Conservation (phyloP, 2,329 filamentous ascomycete species). For the Botrytis cinerea region DNA sequence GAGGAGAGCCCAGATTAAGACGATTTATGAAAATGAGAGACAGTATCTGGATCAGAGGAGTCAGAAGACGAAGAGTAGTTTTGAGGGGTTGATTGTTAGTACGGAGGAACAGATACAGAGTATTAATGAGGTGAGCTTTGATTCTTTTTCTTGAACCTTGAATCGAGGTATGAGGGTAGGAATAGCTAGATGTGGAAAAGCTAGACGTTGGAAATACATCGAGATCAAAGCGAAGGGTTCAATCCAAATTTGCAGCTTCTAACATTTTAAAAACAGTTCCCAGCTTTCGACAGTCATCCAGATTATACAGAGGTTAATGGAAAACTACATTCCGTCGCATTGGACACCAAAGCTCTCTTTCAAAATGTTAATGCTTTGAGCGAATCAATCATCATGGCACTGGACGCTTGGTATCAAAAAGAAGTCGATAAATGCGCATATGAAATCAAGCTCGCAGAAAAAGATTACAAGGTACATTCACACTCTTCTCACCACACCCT, state of each 20-base stretch:
- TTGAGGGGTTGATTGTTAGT: conserved; percentile 24
- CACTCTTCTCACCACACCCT: too few species aligned
- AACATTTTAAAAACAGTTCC: conserved; percentile 7
- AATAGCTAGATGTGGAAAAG: not conserved
- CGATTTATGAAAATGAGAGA: conserved; percentile 24
- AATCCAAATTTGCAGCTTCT: not conserved
- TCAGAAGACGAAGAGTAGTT: conserved; percentile 24
- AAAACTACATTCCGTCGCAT: conserved; percentile 20
- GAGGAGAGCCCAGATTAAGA: conserved; percentile 17
- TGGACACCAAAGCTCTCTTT: conserved; percentile 24
- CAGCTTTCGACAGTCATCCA: conserved; percentile 25
- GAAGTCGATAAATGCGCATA: conserved; percentile 20
- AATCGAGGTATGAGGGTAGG: not conserved
- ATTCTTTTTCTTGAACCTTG: not conserved
- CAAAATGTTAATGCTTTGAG: conserved; percentile 23
- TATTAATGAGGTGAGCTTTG: conserved; percentile 22
- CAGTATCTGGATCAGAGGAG: conserved; percentile 20
- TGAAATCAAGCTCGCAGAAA: conserved; percentile 23
- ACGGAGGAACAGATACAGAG: conserved; percentile 27
- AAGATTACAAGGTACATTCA: conserved; percentile 22
- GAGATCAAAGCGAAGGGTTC: not conserved
- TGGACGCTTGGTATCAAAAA: conserved; percentile 24
- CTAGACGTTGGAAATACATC: not conserved
- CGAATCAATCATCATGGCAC: conserved; percentile 21
- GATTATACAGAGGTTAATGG: conserved; percentile 25